These are phyloP conservation scores for Cytospora paraplurivora DNA, from an alignment of 2,329 filamentous ascomycete genomes.

Conservation along the genomic window DNA sequence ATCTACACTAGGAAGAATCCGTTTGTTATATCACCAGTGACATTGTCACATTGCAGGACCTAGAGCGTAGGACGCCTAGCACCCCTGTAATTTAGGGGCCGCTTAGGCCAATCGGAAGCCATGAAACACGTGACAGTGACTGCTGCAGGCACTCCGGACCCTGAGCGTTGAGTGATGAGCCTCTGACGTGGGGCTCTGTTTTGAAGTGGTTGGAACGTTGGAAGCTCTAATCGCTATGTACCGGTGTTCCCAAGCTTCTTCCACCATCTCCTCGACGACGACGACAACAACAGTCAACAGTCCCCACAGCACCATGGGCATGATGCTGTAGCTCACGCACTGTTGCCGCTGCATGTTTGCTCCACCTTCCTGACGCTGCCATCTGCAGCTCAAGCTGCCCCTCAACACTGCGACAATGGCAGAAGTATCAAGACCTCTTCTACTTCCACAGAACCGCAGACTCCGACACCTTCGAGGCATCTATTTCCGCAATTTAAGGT, in stretches of 20 bases:
- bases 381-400: slow-evolving; percentile 20
- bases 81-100: background rate
- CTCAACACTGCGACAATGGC: slow-evolving; percentile 34
- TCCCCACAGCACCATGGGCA: background rate
- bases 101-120: background rate
- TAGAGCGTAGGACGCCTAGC: no score
- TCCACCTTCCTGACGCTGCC: slow-evolving; percentile 23
- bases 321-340: background rate
- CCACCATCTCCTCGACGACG: background rate
- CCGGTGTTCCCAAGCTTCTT: background rate
- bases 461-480: slow-evolving; percentile 86
- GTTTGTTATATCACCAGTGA: no score
- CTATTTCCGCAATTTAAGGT: slow-evolving; percentile 81
- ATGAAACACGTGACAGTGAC: slow-evolving; percentile 7
- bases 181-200: slow-evolving; percentile 1
- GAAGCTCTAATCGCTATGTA: background rate
- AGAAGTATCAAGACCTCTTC: slow-evolving; percentile 47
- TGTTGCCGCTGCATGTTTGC: slow-evolving; percentile 18
- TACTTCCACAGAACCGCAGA: slow-evolving; percentile 77
- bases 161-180: slow-evolving; percentile 1
- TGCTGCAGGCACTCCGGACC: no score
- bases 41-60: no score
- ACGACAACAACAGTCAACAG: background rate
- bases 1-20: no score
- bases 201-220: background rate